Conservation (phyloP, 768 basidiomycete genomes). For the Podaxis pistillaris region DNA sequence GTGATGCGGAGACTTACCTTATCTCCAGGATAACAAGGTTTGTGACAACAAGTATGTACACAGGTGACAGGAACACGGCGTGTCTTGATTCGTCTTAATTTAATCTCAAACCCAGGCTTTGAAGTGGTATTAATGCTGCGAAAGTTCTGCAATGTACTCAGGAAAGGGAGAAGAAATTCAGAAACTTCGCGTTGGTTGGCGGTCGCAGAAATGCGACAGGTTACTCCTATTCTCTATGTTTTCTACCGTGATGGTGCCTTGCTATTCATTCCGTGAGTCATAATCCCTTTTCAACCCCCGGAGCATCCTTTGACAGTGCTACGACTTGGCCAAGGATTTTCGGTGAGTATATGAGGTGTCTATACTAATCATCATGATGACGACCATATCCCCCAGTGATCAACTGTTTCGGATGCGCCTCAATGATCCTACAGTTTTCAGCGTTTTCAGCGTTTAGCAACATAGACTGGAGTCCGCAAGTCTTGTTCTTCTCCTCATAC, state of each 20-base stretch:
- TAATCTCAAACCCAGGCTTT: not conserved
- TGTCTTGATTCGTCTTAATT: not conserved
- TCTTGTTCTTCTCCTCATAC: not conserved
- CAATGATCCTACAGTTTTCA: not conserved
- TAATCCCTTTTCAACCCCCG: not conserved
- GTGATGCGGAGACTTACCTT: not conserved
- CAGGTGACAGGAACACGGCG: too few species aligned
- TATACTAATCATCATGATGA: not conserved
- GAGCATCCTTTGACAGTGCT: not conserved
- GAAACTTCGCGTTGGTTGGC: not conserved
- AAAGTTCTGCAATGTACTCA: not conserved
- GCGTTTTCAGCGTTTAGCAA: not conserved
- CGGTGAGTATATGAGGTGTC: not conserved
- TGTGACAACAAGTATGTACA: not conserved
- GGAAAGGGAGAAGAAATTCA: not conserved
- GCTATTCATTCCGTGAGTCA: not conserved
- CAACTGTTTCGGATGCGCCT: not conserved
- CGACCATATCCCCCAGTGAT: not conserved
- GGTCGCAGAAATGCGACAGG: not conserved
- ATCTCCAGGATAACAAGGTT: not conserved
- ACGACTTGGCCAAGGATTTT: not conserved
- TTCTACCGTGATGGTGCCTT: not conserved
- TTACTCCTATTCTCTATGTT: not conserved
- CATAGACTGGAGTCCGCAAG: not conserved
- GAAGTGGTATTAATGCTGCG: not conserved